These are phyloP conservation scores for Cryptosporidium sp. DNA, from an alignment of 169 alveolate species.

Conservation along the genomic window DNA sequence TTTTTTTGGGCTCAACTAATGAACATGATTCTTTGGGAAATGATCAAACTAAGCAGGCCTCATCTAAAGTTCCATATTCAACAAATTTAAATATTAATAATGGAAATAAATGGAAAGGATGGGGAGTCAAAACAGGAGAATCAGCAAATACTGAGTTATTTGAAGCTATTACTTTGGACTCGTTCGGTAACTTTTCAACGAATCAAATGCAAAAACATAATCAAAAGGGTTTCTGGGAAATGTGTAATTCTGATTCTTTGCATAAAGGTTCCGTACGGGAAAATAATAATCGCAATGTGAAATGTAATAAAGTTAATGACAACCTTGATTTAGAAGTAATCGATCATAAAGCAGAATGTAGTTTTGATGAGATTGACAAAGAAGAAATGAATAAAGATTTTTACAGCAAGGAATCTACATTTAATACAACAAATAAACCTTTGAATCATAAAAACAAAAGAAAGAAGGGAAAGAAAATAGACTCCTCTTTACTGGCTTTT, in stretches of 20 bases:
- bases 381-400: neutral
- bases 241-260: neutral
- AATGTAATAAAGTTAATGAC: neutral
- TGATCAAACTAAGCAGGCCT: neutral
- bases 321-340: neutral
- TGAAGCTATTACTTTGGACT: neutral
- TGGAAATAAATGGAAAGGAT: slow-evolving; percentile 44
- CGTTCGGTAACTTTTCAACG: neutral
- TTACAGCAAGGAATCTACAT: neutral
- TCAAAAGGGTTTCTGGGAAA: slow-evolving; percentile 57
- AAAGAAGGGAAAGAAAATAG: slow-evolving; percentile 36
- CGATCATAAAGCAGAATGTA: neutral
- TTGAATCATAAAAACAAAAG: neutral
- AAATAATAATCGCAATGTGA: neutral
- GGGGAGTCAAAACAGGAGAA: slow-evolving; percentile 19
- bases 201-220: neutral
- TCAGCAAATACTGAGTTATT: neutral
- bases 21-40: neutral
- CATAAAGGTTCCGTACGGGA: neutral
- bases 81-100: neutral
- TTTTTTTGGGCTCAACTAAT: neutral
- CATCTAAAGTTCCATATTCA: neutral
- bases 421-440: neutral
- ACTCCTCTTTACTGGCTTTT: slow-evolving; percentile 44
- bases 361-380: neutral